Evolutionary conservation across 2,329 filamentous ascomycete species (phyloP).

Genomic region (Myriosclerotinia duriaeana): DNA sequence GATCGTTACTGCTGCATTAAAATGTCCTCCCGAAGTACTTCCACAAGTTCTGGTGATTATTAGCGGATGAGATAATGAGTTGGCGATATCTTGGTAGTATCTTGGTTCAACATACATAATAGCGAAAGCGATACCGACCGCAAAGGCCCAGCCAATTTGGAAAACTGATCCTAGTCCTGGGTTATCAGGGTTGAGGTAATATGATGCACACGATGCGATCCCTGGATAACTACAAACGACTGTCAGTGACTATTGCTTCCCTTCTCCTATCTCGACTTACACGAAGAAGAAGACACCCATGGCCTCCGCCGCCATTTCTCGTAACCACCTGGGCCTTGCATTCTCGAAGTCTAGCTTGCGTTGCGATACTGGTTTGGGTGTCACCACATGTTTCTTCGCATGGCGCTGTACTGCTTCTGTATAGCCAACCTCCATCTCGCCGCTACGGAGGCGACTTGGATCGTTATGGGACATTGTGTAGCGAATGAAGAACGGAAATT

Average conservation of each 20-base stretch:
- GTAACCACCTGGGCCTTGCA: conserved; percentile 51
- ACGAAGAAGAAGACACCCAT: conserved; percentile 59
- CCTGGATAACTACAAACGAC: conserved; percentile 45
- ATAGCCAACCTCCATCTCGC: conserved; percentile 50
- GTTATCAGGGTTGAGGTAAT: conserved; percentile 48
- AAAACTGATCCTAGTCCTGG: conserved; percentile 53
- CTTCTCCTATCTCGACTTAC: conserved; percentile 27
- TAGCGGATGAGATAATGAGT: neutral
- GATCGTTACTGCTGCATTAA: conserved; percentile 53
- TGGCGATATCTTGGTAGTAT: neutral
- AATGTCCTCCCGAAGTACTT: conserved; percentile 54
- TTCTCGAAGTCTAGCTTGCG: conserved; percentile 56
- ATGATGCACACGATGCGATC: conserved; percentile 53
- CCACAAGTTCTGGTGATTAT: conserved; percentile 45
- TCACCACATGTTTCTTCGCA: conserved; percentile 50
- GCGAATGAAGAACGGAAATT: conserved; percentile 1
- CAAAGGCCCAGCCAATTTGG: conserved; percentile 56
- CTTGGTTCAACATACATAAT: conserved; percentile 45
- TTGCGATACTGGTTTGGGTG: conserved; percentile 52
- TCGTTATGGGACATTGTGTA: conserved; percentile 26
- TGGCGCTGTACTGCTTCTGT: conserved; percentile 55
- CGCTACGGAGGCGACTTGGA: conserved; percentile 31
- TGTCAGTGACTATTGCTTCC: conserved; percentile 21
- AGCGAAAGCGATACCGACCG: conserved; percentile 57
- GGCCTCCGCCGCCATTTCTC: conserved; percentile 57